Percentiles rank a stretch among this genome's conserved stretches.
Evolutionary conservation across 2,329 filamentous ascomycete genomes (phyloP).

Genomic region (Monilinia polystroma): DNA sequence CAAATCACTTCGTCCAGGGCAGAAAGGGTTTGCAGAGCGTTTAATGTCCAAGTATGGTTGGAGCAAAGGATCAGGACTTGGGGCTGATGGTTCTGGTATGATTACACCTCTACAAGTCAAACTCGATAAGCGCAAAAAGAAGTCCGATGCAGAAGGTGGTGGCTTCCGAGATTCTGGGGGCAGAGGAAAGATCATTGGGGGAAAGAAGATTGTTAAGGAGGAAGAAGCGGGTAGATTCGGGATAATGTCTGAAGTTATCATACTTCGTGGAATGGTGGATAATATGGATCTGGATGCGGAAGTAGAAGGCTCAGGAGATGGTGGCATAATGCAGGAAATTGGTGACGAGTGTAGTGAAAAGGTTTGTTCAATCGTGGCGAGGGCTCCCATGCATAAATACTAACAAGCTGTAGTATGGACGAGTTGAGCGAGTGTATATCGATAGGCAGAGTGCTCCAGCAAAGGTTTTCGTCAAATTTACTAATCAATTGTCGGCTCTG

Average conservation of each 20-base stretch:
- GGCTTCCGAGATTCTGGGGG: slow-evolving; percentile 67
- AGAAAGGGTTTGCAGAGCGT: slow-evolving; percentile 80
- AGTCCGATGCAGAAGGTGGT: slow-evolving; percentile 73
- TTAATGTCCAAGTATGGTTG: slow-evolving; percentile 94
- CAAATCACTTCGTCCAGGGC: slow-evolving; percentile 69
- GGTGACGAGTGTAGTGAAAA: slow-evolving; percentile 89
- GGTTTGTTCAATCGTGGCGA: slow-evolving; percentile 44
- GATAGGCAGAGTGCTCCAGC: slow-evolving; percentile 56
- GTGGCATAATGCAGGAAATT: slow-evolving; percentile 83
- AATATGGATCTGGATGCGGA: slow-evolving; percentile 80
- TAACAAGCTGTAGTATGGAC: slow-evolving; percentile 62
- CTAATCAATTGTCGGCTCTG: slow-evolving; percentile 77
- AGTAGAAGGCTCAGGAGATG: slow-evolving; percentile 60
- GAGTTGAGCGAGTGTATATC: slow-evolving; percentile 77
- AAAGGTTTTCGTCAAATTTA: slow-evolving; percentile 92
- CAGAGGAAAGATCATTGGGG: slow-evolving; percentile 78
- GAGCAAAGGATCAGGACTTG: slow-evolving; percentile 83
- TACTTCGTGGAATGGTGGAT: slow-evolving; percentile 81
- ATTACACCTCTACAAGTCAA: slow-evolving; percentile 79
- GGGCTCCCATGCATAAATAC: slow-evolving; percentile 19
- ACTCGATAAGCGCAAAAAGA: slow-evolving; percentile 81
- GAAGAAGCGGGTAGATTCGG: slow-evolving; percentile 60
- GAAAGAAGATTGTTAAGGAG: slow-evolving; percentile 50
- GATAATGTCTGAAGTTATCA: slow-evolving; percentile 76
- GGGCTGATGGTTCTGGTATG: slow-evolving; percentile 79